phyloP scores from a whole-genome alignment of 306 rosid species.

The Comarum palustre region DNA sequence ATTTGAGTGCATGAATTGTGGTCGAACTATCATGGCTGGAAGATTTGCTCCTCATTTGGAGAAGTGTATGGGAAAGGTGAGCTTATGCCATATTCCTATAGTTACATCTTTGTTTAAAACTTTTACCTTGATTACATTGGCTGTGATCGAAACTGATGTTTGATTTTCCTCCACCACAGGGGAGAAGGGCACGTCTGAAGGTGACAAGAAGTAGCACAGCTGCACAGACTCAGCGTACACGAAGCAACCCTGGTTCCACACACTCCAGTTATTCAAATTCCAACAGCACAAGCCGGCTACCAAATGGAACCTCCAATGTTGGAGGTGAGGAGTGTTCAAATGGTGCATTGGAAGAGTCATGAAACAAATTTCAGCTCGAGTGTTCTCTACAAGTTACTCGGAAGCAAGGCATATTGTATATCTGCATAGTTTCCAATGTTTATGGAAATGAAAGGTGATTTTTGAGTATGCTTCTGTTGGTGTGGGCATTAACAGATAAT shows the following conservation, averaged over 20 bases:
- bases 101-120: neutral
- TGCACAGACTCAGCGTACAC: constrained; percentile 61
- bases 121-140: neutral
- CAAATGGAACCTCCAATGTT: constrained; percentile 65
- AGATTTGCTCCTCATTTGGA: constrained; percentile 98
- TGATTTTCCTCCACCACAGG: constrained; percentile 46
- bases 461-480: constrained; percentile 8
- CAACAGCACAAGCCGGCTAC: constrained; percentile 48
- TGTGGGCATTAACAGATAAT: neutral
- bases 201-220: constrained; percentile 90
- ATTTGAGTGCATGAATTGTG: constrained; percentile 90
- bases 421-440: neutral
- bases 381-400: neutral
- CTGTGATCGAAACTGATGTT: neutral
- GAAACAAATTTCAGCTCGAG: constrained; percentile 25
- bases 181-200: constrained; percentile 91
- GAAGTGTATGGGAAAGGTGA: constrained; percentile 99
- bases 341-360: constrained; percentile 56
- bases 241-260: constrained; percentile 63
- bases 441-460: neutral
- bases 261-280: constrained; percentile 57
- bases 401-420: neutral
- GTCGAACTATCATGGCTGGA: constrained; percentile 79
- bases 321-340: constrained; percentile 75
- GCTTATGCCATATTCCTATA: constrained; percentile 11